Evolutionary conservation across 306 rosid genomes (phyloP).

Genomic region (Echinosophora koreensis): DNA sequence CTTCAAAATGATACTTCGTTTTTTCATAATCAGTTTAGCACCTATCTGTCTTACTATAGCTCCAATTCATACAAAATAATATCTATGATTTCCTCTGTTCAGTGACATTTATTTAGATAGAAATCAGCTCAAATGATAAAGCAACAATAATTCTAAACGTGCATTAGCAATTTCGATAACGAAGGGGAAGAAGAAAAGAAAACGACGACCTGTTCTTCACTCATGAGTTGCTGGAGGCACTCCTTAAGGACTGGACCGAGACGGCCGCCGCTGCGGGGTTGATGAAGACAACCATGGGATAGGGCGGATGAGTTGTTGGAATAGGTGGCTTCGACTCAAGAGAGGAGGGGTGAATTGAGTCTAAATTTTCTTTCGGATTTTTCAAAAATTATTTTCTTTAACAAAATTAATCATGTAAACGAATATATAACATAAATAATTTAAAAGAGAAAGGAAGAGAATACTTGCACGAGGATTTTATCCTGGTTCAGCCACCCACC

Average conservation of each 20-base stretch:
- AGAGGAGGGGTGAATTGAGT: too few relatives aligned
- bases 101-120: neutral
- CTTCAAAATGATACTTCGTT: constrained; percentile 1
- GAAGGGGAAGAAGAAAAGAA: neutral
- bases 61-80: neutral
- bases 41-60: constrained; percentile 30
- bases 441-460: too few relatives aligned
- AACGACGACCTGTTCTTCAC: constrained; percentile 81
- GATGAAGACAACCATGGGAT: constrained; percentile 88
- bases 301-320: constrained; percentile 53
- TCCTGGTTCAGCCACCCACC: too few relatives aligned
- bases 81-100: constrained; percentile 9
- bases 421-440: too few relatives aligned
- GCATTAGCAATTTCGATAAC: neutral
- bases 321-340: too few relatives aligned
- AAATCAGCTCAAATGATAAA: neutral
- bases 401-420: too few relatives aligned
- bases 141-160: neutral
- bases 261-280: constrained; percentile 89
- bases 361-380: too few relatives aligned
- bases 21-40: neutral
- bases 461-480: too few relatives aligned
- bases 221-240: constrained; percentile 76
- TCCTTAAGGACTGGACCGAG: constrained; percentile 87
- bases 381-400: too few relatives aligned